Base-by-base conservation (phyloP, 305 asterid species). In the Plantago rigida region DNA sequence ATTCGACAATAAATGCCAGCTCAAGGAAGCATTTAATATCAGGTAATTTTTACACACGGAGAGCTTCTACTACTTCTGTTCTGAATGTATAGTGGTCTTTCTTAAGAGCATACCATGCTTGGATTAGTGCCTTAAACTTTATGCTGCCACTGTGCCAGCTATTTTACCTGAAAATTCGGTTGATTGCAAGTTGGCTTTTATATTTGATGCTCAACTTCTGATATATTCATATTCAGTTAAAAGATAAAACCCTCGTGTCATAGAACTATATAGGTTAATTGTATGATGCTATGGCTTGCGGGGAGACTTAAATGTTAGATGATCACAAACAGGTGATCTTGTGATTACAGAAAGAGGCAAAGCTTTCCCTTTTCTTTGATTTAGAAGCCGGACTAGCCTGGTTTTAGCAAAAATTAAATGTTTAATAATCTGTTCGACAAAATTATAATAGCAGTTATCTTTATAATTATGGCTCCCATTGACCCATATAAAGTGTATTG, bases 1-100 rank as follows among this genome's bases (percentile, higher is more conserved):
- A 68, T 83, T 89, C 73, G 97, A 89, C 70, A 89, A 82, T 69
- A 86, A 84, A 78, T 94, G 97, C 60, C 97, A 82, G 74, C 89
- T 89, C 57, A 89, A 86, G 79, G 97, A 89, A 79, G 95, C 97
- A 52, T 86, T 86, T 69, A 89, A 89, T 80, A 86, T 78, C 53
- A 78, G 82, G 82, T 78, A 67, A 31, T 24, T 17, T 62, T 39
- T 62, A 22, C 50, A 13, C 14, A 22, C 10, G 1, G 17, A 22
- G 26, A 22, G 26, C 26, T 22, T 22, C 39, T 52, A 9, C 29
- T 52, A 52, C 41, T 11, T 26, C 28, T 17, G 51, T 34, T 60
- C 39, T 31, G 48, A 22, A 56, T 56, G 15, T 14, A 47, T 60
- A 58, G 11, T 64, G 56, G 57, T 42, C 42, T 26, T 50, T 47